Conservation (phyloP, 2,329 filamentous ascomycete genomes). For the Diaporthe sp. region DNA sequence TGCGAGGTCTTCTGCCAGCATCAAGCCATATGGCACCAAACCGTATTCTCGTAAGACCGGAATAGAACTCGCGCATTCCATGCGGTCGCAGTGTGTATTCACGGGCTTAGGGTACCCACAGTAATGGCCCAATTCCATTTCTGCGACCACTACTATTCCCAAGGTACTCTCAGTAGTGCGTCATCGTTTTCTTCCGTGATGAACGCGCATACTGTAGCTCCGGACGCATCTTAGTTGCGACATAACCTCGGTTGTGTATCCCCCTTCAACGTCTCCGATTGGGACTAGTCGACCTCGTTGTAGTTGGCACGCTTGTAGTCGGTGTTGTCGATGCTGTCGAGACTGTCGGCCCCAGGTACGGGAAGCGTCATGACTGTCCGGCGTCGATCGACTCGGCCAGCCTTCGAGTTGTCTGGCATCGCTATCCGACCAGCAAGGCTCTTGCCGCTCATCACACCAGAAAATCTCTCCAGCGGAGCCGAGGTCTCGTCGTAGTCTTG, state of each 20-base stretch:
- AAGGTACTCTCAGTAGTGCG: too few species aligned
- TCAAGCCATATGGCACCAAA: slow-evolving; percentile 32
- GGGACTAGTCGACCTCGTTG: slow-evolving; percentile 28
- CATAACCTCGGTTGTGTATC: not conserved
- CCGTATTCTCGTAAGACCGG: not conserved
- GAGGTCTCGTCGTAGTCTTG: slow-evolving; percentile 36
- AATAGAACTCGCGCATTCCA: not conserved
- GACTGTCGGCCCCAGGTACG: not conserved
- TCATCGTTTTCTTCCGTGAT: not conserved
- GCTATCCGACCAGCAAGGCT: slow-evolving; percentile 40
- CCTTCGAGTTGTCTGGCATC: not conserved
- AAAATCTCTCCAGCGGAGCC: slow-evolving; percentile 39
- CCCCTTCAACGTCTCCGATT: not conserved
- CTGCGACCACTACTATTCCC: not conserved
- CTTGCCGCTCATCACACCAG: slow-evolving; percentile 34
- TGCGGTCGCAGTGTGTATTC: not conserved
- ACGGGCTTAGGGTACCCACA: not conserved
- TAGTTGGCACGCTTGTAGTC: slow-evolving; percentile 7
- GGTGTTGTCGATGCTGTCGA: not conserved
- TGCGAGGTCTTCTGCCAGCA: not conserved
- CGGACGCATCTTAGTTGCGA: not conserved
- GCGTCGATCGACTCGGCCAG: not conserved
- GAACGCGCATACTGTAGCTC: too few species aligned
- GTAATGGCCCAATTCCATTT: not conserved
- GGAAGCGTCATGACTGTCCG: slow-evolving; percentile 16